phyloP scores from a whole-genome alignment of 495 filamentous ascomycete genomes.

The Lindgomyces ingoldianus region DNA sequence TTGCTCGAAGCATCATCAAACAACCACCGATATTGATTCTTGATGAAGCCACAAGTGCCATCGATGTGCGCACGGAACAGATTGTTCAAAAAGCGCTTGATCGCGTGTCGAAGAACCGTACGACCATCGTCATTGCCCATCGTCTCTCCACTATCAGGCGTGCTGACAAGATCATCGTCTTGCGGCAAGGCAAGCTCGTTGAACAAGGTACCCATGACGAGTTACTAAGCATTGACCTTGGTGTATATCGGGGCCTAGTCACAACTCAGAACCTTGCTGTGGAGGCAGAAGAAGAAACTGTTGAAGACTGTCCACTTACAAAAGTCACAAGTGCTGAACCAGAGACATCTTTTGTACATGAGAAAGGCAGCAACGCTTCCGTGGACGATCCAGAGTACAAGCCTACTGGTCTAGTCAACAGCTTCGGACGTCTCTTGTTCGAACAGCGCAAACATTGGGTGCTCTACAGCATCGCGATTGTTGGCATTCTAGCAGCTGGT shows the following conservation, averaged over 20 bases:
- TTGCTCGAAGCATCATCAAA: constrained; percentile 41
- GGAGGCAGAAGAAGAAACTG: not conserved
- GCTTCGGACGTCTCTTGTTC: constrained; percentile 34
- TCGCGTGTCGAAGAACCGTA: constrained; percentile 80
- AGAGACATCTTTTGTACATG: constrained; percentile 7
- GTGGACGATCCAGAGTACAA: constrained; percentile 32
- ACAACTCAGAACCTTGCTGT: constrained; percentile 34
- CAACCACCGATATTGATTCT: constrained; percentile 41
- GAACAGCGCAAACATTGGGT: constrained; percentile 37
- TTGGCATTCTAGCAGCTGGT: constrained; percentile 34
- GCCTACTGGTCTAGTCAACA: constrained; percentile 14
- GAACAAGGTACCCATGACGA: constrained; percentile 83
- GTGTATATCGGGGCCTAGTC: constrained; percentile 40
- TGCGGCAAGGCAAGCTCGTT: constrained; percentile 75
- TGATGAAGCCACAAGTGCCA: constrained; percentile 66
- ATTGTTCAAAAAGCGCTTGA: constrained; percentile 95
- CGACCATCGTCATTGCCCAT: constrained; percentile 94
- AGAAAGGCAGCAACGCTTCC: not conserved
- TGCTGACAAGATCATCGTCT: constrained; percentile 93
- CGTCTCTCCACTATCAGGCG: constrained; percentile 89
- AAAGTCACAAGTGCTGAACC: constrained; percentile 19
- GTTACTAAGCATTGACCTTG: constrained; percentile 49
- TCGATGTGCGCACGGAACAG: constrained; percentile 92
- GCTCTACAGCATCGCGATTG: constrained; percentile 28
- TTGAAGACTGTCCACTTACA: not conserved